phyloP scores from a whole-genome alignment of 306 rosid genomes.

The Cicer judaicum region DNA sequence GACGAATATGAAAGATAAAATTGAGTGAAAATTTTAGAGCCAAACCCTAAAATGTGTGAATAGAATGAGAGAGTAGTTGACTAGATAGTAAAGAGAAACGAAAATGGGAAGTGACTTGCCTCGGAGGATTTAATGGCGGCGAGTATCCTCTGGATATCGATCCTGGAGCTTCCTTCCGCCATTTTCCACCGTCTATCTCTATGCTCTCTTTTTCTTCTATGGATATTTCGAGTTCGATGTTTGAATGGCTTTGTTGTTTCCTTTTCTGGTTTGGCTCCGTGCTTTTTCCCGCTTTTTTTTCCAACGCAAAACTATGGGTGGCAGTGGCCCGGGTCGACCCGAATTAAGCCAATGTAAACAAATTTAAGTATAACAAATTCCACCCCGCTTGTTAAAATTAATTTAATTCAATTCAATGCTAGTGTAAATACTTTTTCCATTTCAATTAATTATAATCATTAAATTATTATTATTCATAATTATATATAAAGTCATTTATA shows the following conservation, averaged over 20 bases:
- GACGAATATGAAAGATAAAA: neutral
- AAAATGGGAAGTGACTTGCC: slow-evolving; percentile 53
- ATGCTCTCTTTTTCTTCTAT: neutral
- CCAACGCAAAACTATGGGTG: neutral
- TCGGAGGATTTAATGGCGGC: slow-evolving; percentile 78
- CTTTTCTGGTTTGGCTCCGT: neutral
- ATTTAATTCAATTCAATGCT: too few relatives aligned
- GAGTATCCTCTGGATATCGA: slow-evolving; percentile 56
- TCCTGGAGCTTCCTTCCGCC: slow-evolving; percentile 62
- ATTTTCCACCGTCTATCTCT: slow-evolving; percentile 45
- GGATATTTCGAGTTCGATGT: neutral
- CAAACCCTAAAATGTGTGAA: slow-evolving; percentile 25
- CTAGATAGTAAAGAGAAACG: slow-evolving; percentile 7
- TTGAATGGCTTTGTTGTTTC: neutral
- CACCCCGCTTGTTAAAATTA: neutral
- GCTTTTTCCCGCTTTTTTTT: slow-evolving; percentile 45
- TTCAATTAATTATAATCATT: too few relatives aligned
- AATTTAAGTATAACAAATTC: neutral
- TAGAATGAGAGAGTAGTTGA: neutral
- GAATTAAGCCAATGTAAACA: neutral
- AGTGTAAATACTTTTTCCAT: too few relatives aligned
- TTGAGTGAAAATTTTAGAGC: neutral
- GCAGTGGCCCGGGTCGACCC: neutral
- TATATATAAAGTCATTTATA: fast-evolving
- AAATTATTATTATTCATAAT: too few relatives aligned